phyloP scores from a whole-genome alignment of 306 rosid species.

The Mimosa bimucronata region DNA sequence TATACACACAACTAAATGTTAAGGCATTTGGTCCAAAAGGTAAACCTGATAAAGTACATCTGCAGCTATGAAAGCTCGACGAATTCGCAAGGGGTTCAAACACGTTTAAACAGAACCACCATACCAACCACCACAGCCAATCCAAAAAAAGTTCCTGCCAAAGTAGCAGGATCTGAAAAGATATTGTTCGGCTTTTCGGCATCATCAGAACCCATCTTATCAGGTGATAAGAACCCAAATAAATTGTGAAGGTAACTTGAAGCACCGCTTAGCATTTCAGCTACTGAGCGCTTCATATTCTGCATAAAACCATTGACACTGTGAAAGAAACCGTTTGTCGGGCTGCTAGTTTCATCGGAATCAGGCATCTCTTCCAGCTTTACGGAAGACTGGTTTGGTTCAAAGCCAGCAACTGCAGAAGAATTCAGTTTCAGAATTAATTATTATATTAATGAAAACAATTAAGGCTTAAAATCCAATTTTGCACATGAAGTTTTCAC shows the following conservation, averaged over 20 bases:
- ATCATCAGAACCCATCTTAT: conserved; percentile 37
- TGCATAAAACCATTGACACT: conserved; percentile 32
- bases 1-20: neutral
- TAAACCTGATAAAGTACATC: neutral
- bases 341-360: neutral
- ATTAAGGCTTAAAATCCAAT: too few species aligned
- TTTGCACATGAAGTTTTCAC: too few species aligned
- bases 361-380: conserved; percentile 37
- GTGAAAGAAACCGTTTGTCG: conserved; percentile 18
- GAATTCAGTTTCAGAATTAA: conserved; percentile 23
- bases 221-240: conserved; percentile 51
- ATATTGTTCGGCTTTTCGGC: conserved; percentile 36
- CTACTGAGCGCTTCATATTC: conserved; percentile 50
- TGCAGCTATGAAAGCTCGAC: conserved; percentile 44
- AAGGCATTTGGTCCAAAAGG: neutral
- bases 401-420: conserved; percentile 39
- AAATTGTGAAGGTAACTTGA: conserved; percentile 54
- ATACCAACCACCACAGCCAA: conserved; percentile 63
- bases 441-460: neutral
- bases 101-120: conserved; percentile 71
- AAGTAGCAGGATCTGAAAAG: conserved; percentile 27
- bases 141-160: conserved; percentile 69
- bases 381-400: conserved; percentile 6
- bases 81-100: conserved; percentile 40
- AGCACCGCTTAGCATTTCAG: conserved; percentile 48